These are phyloP conservation scores for Sabuloglossum arenarium DNA, from an alignment of 495 filamentous ascomycete species.

Conservation along the genomic window DNA sequence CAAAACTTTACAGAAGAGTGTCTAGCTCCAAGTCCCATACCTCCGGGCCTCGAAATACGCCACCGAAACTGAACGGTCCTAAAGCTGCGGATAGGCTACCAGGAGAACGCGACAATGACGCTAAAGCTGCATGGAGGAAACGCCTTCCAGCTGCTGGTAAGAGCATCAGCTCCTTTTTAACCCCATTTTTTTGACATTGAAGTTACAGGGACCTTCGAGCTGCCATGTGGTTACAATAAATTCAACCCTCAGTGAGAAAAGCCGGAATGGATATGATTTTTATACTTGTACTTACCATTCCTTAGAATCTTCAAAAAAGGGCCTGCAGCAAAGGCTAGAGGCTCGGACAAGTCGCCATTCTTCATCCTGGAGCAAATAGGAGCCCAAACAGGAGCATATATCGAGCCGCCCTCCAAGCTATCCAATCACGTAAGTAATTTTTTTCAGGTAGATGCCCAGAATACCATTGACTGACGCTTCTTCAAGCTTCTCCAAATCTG, in stretches of 20 bases:
- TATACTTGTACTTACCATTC: not conserved
- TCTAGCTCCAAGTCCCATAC: not conserved
- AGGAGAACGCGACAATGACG: constrained; percentile 11
- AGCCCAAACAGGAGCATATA: constrained; percentile 10
- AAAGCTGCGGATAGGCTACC: not conserved
- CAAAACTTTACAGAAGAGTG: not conserved
- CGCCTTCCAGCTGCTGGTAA: constrained; percentile 3
- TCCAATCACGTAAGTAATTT: constrained; percentile 8
- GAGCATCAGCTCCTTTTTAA: not conserved
- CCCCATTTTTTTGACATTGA: not conserved
- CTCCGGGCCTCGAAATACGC: not conserved
- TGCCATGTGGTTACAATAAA: not conserved
- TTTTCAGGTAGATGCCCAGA: not conserved
- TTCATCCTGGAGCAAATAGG: constrained; percentile 12
- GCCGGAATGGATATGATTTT: not conserved
- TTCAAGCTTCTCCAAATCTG: constrained; percentile 10
- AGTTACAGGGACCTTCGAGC: constrained; percentile 6
- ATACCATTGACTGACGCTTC: not conserved
- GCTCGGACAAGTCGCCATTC: not conserved
- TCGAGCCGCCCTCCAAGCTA: constrained; percentile 10
- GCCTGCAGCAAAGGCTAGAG: not conserved
- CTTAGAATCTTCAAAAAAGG: not conserved
- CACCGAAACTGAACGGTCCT: too few relatives aligned
- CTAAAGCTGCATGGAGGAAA: constrained; percentile 11
- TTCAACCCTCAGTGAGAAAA: not conserved